These are phyloP conservation scores for Udeniomyces megalosporus DNA, from an alignment of 768 basidiomycete genomes.

Conservation along the genomic window DNA sequence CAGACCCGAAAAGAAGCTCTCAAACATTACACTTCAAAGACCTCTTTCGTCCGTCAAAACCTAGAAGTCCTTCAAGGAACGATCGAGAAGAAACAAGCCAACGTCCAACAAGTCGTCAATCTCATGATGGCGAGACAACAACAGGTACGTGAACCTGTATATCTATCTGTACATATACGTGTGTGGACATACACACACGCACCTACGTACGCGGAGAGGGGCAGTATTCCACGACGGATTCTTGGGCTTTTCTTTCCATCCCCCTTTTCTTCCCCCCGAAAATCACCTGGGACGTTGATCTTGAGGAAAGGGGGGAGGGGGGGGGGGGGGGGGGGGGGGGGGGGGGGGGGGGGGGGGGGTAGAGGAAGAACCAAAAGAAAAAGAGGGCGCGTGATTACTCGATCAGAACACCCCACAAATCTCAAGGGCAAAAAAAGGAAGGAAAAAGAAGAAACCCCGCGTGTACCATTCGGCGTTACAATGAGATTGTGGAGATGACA, in stretches of 20 bases:
- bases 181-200: too few relatives aligned
- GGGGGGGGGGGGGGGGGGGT: neutral
- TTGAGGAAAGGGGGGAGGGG: neutral
- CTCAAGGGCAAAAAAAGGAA: neutral
- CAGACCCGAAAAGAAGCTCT: conserved; percentile 67
- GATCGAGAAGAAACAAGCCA: conserved; percentile 45
- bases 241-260: too few relatives aligned
- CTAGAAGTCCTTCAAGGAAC: conserved; percentile 75
- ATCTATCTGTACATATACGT: too few relatives aligned
- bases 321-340: neutral
- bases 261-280: too few relatives aligned
- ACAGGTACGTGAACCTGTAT: too few relatives aligned
- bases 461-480: too few relatives aligned
- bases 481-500: too few relatives aligned
- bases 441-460: neutral
- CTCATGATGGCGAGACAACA: conserved; percentile 52
- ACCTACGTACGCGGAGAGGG: too few relatives aligned
- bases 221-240: too few relatives aligned
- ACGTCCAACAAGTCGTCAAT: conserved; percentile 55
- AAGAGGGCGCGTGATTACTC: neutral
- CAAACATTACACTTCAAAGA: conserved; percentile 65
- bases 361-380: neutral
- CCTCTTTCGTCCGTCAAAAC: conserved; percentile 64
- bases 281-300: too few relatives aligned
- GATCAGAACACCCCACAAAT: neutral